A percentile compares a stretch with the other conserved stretches of the same genome.
Evolutionary conservation across 108 stramenopile genomes (phyloP).

Genomic region (Cylindrotheca closterium): DNA sequence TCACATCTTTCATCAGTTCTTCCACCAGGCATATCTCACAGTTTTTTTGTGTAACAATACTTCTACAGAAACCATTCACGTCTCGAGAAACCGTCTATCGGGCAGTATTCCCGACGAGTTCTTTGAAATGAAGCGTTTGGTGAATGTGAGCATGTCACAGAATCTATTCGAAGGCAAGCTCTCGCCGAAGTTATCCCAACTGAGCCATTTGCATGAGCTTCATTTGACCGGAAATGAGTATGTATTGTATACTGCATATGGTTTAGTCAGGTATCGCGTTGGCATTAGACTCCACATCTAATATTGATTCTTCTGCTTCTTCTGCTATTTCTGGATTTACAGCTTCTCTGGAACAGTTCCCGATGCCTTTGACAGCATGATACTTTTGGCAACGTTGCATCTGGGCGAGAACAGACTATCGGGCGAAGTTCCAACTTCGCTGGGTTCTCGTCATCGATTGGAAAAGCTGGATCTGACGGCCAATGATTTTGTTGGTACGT

Average conservation of each 20-base stretch:
- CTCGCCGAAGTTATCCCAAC: constrained; percentile 3
- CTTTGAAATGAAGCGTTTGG: constrained; percentile 8
- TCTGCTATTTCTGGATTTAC: too few species aligned
- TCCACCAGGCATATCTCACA: too few species aligned
- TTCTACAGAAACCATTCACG: constrained; percentile 7
- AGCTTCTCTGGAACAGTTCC: constrained; percentile 13
- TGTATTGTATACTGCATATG: too few species aligned
- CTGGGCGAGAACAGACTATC: constrained; percentile 19
- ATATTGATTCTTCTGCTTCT: too few species aligned
- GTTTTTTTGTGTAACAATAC: not conserved
- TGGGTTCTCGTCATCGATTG: not conserved
- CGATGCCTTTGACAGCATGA: not conserved
- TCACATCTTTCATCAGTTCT: too few species aligned
- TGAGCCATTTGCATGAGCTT: constrained; percentile 22
- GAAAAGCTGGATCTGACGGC: not conserved
- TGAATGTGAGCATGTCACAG: not conserved
- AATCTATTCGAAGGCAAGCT: constrained; percentile 14
- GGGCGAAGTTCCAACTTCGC: constrained; percentile 14
- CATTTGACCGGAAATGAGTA: constrained; percentile 12
- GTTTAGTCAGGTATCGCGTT: too few species aligned
- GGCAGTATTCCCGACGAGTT: constrained; percentile 24
- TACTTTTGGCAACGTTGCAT: constrained; percentile 16
- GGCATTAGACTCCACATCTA: too few species aligned
- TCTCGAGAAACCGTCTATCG: constrained; percentile 22
- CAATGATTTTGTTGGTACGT: not conserved